Evolutionary conservation across 2,329 filamentous ascomycete species (phyloP).

Genomic region (Sclerotiophoma versabilis): DNA sequence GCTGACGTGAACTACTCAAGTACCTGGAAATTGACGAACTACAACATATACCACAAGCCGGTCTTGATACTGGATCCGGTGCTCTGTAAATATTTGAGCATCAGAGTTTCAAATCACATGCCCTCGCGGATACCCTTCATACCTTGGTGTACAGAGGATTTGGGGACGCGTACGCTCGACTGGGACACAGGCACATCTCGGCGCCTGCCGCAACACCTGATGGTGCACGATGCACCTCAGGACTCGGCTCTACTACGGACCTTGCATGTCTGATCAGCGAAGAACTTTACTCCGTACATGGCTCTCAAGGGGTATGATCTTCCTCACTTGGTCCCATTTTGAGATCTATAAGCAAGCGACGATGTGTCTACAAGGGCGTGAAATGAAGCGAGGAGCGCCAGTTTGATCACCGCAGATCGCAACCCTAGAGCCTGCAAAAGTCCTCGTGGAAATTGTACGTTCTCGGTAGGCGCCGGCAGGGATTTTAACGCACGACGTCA

Average conservation of each 20-base stretch:
- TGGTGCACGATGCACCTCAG: slow-evolving; percentile 1
- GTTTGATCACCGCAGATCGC: slow-evolving; percentile 18
- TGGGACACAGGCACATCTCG: background rate
- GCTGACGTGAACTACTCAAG: background rate
- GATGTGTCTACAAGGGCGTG: slow-evolving; percentile 3
- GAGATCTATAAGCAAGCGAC: background rate
- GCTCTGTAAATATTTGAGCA: too few relatives aligned
- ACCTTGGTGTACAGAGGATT: background rate
- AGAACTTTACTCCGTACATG: background rate
- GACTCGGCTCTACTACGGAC: background rate
- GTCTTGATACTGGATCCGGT: too few relatives aligned
- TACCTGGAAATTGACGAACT: background rate
- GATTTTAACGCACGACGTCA: slow-evolving; percentile 6
- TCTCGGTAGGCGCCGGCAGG: slow-evolving; percentile 12
- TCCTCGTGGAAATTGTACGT: slow-evolving; percentile 16
- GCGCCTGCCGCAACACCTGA: slow-evolving; percentile 4
- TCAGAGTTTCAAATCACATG: too few relatives aligned
- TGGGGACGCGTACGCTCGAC: slow-evolving; percentile 2
- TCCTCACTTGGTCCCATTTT: background rate
- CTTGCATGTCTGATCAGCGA: background rate
- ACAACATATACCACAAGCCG: background rate
- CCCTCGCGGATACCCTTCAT: too few relatives aligned
- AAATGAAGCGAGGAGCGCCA: slow-evolving; percentile 12
- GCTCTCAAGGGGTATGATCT: background rate
- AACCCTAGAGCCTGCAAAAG: slow-evolving; percentile 5